Conservation (phyloP, 495 filamentous ascomycete species). For the Daldinia grandis region DNA sequence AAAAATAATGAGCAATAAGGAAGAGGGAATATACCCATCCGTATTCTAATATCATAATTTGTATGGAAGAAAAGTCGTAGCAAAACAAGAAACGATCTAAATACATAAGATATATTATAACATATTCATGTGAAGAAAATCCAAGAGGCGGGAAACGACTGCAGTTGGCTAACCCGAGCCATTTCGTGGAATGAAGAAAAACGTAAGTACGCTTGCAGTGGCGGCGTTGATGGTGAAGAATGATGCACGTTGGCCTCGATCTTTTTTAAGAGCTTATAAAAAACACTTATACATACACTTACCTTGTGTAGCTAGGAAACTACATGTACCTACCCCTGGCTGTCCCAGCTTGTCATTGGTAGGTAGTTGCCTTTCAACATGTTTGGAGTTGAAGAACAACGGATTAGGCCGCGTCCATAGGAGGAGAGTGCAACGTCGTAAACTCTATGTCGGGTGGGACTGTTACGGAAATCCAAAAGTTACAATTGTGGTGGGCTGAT, state of each 20-base stretch:
- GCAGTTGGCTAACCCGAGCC: constrained; percentile 34
- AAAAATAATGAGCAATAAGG: constrained; percentile 1
- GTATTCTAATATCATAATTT: constrained; percentile 11
- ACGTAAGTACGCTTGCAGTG: constrained; percentile 12
- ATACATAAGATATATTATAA: constrained; percentile 19
- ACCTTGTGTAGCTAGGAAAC: constrained; percentile 1
- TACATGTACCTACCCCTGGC: constrained; percentile 5
- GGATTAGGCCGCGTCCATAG: not conserved
- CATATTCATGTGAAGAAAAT: constrained; percentile 28
- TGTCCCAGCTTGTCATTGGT: constrained; percentile 2
- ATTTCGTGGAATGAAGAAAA: constrained; percentile 42
- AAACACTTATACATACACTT: constrained; percentile 6
- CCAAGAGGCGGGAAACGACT: constrained; percentile 37
- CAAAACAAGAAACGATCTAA: constrained; percentile 28
- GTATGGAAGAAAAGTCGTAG: not conserved
- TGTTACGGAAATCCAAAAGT: constrained; percentile 5
- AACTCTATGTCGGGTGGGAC: constrained; percentile 20
- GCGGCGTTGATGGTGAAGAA: constrained; percentile 18
- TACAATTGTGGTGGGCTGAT: constrained; percentile 9
- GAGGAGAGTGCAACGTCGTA: constrained; percentile 22
- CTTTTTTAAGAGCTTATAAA: constrained; percentile 3
- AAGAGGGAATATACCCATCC: constrained; percentile 1
- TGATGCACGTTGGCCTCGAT: constrained; percentile 21
- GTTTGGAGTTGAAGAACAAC: constrained; percentile 10
- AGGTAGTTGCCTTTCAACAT: constrained; percentile 15